phyloP scores from a whole-genome alignment of 2,329 filamentous ascomycete genomes.

The Arachnopeziza araneosa region DNA sequence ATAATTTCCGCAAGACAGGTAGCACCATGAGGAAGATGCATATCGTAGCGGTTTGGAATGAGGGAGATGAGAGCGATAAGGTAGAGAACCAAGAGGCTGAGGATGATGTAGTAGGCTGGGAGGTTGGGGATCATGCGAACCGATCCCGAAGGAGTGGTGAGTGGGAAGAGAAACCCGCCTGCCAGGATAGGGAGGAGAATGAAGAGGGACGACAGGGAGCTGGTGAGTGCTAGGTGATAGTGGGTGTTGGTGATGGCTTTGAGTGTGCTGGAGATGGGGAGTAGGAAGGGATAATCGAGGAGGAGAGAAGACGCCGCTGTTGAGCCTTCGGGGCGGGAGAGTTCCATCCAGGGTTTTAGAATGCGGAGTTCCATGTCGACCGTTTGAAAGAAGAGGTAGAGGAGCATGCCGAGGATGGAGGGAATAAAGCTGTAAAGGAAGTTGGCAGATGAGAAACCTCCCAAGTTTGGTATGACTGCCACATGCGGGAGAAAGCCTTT shows the following conservation, averaged over 20 bases:
- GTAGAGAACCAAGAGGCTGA: conserved; percentile 67
- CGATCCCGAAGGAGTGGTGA: conserved; percentile 47
- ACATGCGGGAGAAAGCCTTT: conserved; percentile 69
- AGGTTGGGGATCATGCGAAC: conserved; percentile 68
- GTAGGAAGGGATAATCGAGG: conserved; percentile 60
- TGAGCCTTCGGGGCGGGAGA: conserved; percentile 52
- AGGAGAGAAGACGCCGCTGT: conserved; percentile 59
- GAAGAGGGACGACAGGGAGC: conserved; percentile 53
- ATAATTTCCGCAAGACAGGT: conserved; percentile 71
- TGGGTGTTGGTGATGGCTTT: conserved; percentile 53
- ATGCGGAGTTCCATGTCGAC: conserved; percentile 61
- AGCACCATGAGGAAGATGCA: conserved; percentile 67
- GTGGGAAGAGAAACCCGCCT: conserved; percentile 60
- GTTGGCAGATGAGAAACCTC: conserved; percentile 77
- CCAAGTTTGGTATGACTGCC: conserved; percentile 49
- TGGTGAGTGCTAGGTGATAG: conserved; percentile 58
- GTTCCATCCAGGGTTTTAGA: conserved; percentile 63
- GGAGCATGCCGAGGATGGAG: conserved; percentile 57
- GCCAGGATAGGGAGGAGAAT: conserved; percentile 60
- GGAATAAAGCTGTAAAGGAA: conserved; percentile 81
- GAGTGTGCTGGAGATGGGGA: conserved; percentile 54
- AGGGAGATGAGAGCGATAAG: conserved; percentile 56
- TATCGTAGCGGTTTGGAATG: conserved; percentile 54
- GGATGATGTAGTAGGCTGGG: conserved; percentile 66
- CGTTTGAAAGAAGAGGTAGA: conserved; percentile 62